Conservation (phyloP, 2,329 filamentous ascomycete species). For the Chalaropsis thielavioides region DNA sequence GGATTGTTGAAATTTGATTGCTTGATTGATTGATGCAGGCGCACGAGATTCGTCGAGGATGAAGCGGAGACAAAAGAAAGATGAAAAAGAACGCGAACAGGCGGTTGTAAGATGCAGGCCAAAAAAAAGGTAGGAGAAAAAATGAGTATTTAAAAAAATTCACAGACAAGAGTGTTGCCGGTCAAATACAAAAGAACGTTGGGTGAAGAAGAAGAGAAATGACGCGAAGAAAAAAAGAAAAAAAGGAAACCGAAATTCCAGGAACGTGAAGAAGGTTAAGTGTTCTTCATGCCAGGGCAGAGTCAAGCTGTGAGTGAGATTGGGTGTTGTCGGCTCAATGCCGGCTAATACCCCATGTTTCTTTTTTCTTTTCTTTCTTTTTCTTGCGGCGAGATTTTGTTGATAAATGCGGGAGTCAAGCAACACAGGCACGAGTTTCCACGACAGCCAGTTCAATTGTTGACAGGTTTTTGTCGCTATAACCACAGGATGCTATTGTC, state of each 20-base stretch:
- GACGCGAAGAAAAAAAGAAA: background rate
- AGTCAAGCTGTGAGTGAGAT: background rate
- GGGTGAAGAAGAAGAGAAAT: slow-evolving; percentile 5
- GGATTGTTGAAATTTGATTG: background rate
- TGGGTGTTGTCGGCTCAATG: background rate
- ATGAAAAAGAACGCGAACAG: background rate
- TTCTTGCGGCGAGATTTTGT: too few relatives aligned
- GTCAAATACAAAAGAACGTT: background rate
- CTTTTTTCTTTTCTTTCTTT: too few relatives aligned
- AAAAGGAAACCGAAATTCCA: background rate
- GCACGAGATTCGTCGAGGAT: background rate
- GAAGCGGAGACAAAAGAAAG: background rate
- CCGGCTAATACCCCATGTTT: background rate
- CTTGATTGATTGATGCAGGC: background rate
- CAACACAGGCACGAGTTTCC: too few relatives aligned
- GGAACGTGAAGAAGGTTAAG: background rate
- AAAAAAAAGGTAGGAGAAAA: slow-evolving; percentile 4
- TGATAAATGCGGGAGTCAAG: too few relatives aligned
- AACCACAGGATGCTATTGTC: too few relatives aligned
- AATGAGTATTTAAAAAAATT: slow-evolving; percentile 5
- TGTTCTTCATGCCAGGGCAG: background rate
- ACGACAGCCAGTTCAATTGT: too few relatives aligned
- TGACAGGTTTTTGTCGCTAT: too few relatives aligned
- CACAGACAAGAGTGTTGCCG: background rate
- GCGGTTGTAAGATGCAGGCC: background rate